These are phyloP conservation scores for Corylus avellana DNA, from an alignment of 306 rosid species.

Conservation along the genomic window DNA sequence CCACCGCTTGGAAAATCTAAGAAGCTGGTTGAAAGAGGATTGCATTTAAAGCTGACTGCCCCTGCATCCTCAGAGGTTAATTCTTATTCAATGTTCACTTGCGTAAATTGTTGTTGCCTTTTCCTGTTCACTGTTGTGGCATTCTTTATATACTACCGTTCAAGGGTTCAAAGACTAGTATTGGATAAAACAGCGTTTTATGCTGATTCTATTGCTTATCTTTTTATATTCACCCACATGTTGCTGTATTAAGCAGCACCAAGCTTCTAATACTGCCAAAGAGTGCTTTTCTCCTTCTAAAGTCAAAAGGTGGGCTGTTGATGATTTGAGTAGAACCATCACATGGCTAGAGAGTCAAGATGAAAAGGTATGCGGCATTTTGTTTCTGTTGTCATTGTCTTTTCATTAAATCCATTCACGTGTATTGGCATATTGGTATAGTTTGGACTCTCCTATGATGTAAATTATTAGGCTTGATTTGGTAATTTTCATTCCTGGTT, in stretches of 20 bases:
- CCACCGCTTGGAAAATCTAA: constrained; percentile 37
- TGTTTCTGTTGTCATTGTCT: constrained; percentile 3
- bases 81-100: constrained; percentile 7
- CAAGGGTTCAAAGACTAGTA: constrained; percentile 17
- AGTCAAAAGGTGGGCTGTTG: constrained; percentile 77
- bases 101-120: not conserved
- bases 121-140: not conserved
- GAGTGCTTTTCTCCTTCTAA: constrained; percentile 57
- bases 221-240: constrained; percentile 12
- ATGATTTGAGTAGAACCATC: constrained; percentile 69
- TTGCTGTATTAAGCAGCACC: constrained; percentile 44
- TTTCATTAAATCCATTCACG: not conserved
- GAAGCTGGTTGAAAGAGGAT: constrained; percentile 45
- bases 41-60: constrained; percentile 43
- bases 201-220: not conserved
- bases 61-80: constrained; percentile 51
- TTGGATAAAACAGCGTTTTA: not conserved
- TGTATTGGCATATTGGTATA: not conserved
- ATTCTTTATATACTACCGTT: not conserved
- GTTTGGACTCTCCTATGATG: not conserved
- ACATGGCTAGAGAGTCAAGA: constrained; percentile 95
- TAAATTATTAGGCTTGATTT: not conserved
- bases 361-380: constrained; percentile 62
- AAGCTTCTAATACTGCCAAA: constrained; percentile 31
- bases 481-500: not conserved